Evolutionary conservation across 352 stramenopile species (phyloP), one percentile per base, ranked within the genome.

Genomic region (Phytophthora brassicae): DNA sequence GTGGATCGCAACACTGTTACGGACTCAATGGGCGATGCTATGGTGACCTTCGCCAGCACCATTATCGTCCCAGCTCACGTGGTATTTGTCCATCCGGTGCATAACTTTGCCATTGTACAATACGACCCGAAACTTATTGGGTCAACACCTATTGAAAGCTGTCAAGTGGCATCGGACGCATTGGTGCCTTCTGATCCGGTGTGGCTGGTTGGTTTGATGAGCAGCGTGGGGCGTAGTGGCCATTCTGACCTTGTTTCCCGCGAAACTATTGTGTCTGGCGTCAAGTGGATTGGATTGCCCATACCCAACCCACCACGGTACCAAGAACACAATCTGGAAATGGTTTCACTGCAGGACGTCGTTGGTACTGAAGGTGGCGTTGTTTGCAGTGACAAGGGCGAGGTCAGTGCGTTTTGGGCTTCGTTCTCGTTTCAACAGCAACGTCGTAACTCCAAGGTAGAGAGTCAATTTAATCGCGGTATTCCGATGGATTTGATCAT

Each of bases 101-200:
- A 97, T 72, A 97, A 97, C 65, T 97, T 97, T 55, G 86, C 87
- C 7, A 94, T 97, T 55, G 81, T 98, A 14, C 86, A 96, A 67
- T 97, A 97, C 65, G 88, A 98, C 60, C 84, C 89, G 20, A 86
- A 86, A 60, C 70, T 92, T 11, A 94, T 95, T 61, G 86, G 86
- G 1, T 89, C 84, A 7, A 93, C 86, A 13, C 84, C 85, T 0
- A 90, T 95, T 38, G 70, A 91, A 54, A 90, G 82, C 58, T 93
- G 84, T 56, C 77, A 79, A 57, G 76, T 95, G 42, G 88, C 84
- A 9, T 61, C 67, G 2, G 78, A 83, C 48, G 72, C 78, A 19
- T 48, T 90, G 20, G 68, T 73, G 17, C 86, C 86, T 3, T 91
- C 86, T 4, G 82, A 93, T 47, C 84, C 83, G 0, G 86, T 91